Evolutionary conservation across 129 eudicot genomes (phyloP).

Genomic region (Tagetes patula): DNA sequence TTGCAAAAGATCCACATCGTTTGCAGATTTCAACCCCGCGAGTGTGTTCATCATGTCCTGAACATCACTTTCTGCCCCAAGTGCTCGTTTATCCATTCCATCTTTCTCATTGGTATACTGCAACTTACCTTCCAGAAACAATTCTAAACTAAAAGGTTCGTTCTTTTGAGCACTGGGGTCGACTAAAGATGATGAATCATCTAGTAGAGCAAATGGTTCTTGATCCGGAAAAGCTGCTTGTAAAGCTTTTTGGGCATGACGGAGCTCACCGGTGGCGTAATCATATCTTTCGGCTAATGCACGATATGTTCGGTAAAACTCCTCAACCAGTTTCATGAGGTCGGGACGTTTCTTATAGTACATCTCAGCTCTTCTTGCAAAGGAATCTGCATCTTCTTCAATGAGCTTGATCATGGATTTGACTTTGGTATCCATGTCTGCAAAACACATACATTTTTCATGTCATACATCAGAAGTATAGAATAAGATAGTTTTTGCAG

Average conservation of each 20-base stretch:
- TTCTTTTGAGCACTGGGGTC: constrained; percentile 32
- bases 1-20: constrained; percentile 50
- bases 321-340: constrained; percentile 93
- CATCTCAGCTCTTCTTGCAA: constrained; percentile 99
- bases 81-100: constrained; percentile 37
- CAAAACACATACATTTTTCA: not conserved
- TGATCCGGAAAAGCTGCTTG: constrained; percentile 90
- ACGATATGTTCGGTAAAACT: constrained; percentile 94
- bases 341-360: constrained; percentile 96
- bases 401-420: constrained; percentile 93
- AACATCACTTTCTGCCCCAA: constrained; percentile 47
- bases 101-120: constrained; percentile 44
- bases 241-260: constrained; percentile 83
- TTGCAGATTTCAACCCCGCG: constrained; percentile 53
- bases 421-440: constrained; percentile 66
- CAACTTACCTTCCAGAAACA: constrained; percentile 30
- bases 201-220: constrained; percentile 45
- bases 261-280: constrained; percentile 90
- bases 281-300: constrained; percentile 96
- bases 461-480: not conserved
- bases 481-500: too few species aligned
- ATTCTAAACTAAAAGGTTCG: constrained; percentile 9
- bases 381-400: constrained; percentile 99
- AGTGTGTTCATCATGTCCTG: constrained; percentile 44
- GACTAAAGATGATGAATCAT: constrained; percentile 55